Base-by-base conservation (phyloP, 2,329 filamentous ascomycete genomes). In the Hyphodiscus sp. region DNA sequence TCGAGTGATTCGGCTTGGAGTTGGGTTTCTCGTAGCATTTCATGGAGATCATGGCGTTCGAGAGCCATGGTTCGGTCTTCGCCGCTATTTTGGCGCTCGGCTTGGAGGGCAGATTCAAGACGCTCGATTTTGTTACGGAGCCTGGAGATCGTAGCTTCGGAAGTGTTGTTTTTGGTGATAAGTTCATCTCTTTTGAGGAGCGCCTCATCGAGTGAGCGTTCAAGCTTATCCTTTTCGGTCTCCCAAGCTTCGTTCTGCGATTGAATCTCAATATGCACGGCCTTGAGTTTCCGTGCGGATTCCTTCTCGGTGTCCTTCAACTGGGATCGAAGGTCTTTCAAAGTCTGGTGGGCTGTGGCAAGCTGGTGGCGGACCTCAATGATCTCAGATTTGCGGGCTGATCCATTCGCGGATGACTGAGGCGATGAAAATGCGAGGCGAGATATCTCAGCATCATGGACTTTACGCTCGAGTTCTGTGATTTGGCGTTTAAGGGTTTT, bases 1-100 rank as follows among this genome's bases (percentile, higher is more conserved):
- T 89, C 84, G n/a, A 94, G 75, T 33, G 83, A 79, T 67, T 89
- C 82, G 43, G 79, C 74, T 63, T 86, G 80, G 13, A 82, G 74
- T 67, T 86, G 83, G 19, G 79, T 79, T 62, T 81, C 78, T 56
- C 81, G 82, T 23, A 85, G 73, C 68, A 81, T 76, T 50, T 77
- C 73, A 58, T 83, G 80, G 19, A 88, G 70, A 54, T 85, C 80
- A 42, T 76, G 74, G 44, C 80, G 77, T 63, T 85, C 80, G 4
- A 82, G 71, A 7, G 76, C 74, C 51, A 79, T 67, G 56, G 80
- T 82, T 55, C 82, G 76, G 54, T 84, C 81, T 59, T 83, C 80
- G 3, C 60, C 61, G 18, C 80, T 69, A 54, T 81, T 80, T 23
- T 76, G 71, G 20, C 86, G 73, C 43, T 78, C 79, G 6, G 68